phyloP scores from a whole-genome alignment of 148 eudicot species.

The Arctostaphylos glauca region DNA sequence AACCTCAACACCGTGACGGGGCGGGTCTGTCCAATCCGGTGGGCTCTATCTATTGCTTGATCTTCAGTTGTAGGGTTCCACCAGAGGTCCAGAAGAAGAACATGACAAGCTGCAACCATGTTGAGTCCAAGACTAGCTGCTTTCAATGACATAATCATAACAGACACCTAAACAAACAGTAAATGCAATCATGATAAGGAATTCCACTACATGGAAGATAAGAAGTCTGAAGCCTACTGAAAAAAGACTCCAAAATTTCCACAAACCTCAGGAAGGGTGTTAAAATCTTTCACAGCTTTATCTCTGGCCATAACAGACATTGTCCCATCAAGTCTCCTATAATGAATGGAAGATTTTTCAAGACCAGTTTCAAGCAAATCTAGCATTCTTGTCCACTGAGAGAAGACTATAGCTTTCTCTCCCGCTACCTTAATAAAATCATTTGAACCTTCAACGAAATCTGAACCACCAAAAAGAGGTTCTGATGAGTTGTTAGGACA shows the following conservation, averaged over 20 bases:
- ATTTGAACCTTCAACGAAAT: constrained; percentile 23
- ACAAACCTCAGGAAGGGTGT: constrained; percentile 86
- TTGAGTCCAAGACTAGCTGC: constrained; percentile 98
- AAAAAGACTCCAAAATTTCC: not conserved
- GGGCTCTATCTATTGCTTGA: constrained; percentile 97
- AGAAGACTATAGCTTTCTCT: constrained; percentile 96
- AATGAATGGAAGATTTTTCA: constrained; percentile 64
- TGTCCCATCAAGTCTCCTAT: constrained; percentile 91
- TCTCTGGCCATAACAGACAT: constrained; percentile 92
- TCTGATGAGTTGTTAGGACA: constrained; percentile 22
- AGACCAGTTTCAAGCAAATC: constrained; percentile 87
- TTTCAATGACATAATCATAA: constrained; percentile 97
- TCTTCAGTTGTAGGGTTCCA: constrained; percentile 99
- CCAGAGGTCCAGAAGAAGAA: constrained; percentile 92
- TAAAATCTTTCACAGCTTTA: constrained; percentile 90
- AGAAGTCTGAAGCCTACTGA: constrained; percentile 2
- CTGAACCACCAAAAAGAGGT: constrained; percentile 13
- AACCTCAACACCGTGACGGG: constrained; percentile 89
- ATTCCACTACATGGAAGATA: not conserved
- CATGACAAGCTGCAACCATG: constrained; percentile 98
- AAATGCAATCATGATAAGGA: not conserved
- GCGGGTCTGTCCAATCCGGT: constrained; percentile 96
- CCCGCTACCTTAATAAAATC: constrained; percentile 27
- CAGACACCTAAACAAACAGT: constrained; percentile 63
- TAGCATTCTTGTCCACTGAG: constrained; percentile 99